Evolutionary conservation across 2,329 filamentous ascomycete species (phyloP), one percentile per base, ranked within the genome.

Genomic region (Aureobasidium sp.): DNA sequence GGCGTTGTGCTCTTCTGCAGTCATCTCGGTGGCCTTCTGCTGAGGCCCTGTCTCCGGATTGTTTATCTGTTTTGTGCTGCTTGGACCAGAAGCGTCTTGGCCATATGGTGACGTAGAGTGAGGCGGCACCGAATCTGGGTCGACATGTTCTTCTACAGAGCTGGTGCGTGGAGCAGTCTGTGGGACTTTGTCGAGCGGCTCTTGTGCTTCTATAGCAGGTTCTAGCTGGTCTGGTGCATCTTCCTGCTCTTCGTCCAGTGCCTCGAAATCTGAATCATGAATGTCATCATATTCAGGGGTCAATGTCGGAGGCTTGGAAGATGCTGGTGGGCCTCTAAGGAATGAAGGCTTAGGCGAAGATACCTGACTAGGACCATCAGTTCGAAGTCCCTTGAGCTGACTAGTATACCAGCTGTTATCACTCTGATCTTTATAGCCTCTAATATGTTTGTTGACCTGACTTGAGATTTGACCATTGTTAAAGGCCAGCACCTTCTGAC

Each of bases 1-100:
- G 10, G 89, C 88, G 69, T 97, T 99, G 73, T 97, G 91, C 69
- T 96, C 89, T 73, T 99, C 93, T 0, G 94, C 89, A 0, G 90
- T 96, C 77, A 94, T 75, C 11, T 72, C 73, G 19, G 73, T 71
- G 35, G 75, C 73, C 23, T 71, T 71, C 23, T 68, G 65, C 10
- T 68, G 66, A 5, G 70, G 68, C 6, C 69, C 53, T 17, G 65
- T 60, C 17, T 19, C 35, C 5, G 33, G 15, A n/a, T 13, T 60
- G 11, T 42, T 47, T 19, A 40, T 15, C 4, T 59, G 49, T 45
- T 64, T 63, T 3, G 35, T 8, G n/a, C 50, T 33, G 4, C 35
- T 23, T 29, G 42, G n/a, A n/a, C 2, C n/a, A 17, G 42, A 33
- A 33, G 43, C 42, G 9, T 42, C 54, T 21, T 35, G 47, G 11